Evolutionary conservation across 805 yeast species (phyloP).

Genomic region (Kodamaea neixiangensis): DNA sequence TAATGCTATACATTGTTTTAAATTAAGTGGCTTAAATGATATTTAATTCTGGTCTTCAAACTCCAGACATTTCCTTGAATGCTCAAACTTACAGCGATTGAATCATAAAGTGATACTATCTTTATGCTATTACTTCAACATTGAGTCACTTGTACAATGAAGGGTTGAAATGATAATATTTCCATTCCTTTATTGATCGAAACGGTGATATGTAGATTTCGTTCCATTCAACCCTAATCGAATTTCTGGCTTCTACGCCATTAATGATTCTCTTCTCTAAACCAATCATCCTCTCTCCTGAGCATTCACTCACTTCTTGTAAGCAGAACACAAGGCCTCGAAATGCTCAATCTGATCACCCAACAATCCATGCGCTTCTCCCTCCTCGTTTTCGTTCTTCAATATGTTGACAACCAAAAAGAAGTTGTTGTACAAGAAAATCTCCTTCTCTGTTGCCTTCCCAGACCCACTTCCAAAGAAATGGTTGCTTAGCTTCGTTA

Average conservation of each 20-base stretch:
- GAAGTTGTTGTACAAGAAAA: conserved; percentile 74
- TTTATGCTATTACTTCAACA: too few species aligned
- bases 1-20: too few species aligned
- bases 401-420: conserved; percentile 61
- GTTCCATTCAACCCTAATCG: too few species aligned
- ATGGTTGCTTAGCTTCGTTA: conserved; percentile 66
- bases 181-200: too few species aligned
- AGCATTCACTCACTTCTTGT: conserved; percentile 18
- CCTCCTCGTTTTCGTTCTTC: conserved; percentile 35
- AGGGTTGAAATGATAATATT: too few species aligned
- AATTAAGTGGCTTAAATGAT: too few species aligned
- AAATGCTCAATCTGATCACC: conserved; percentile 42
- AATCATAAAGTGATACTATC: too few species aligned
- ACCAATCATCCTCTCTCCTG: neutral
- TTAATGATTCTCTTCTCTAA: neutral
- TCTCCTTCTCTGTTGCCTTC: conserved; percentile 55
- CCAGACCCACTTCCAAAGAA: conserved; percentile 31
- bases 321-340: conserved; percentile 41
- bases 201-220: too few species aligned
- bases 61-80: too few species aligned
- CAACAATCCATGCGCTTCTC: conserved; percentile 23
- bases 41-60: too few species aligned
- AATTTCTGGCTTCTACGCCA: neutral
- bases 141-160: too few species aligned
- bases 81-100: too few species aligned